Percentiles rank a stretch among this genome's conserved stretches.
These are phyloP conservation scores for Skeletonema costatum DNA, from an alignment of 108 stramenopile species.

Conservation along the genomic window DNA sequence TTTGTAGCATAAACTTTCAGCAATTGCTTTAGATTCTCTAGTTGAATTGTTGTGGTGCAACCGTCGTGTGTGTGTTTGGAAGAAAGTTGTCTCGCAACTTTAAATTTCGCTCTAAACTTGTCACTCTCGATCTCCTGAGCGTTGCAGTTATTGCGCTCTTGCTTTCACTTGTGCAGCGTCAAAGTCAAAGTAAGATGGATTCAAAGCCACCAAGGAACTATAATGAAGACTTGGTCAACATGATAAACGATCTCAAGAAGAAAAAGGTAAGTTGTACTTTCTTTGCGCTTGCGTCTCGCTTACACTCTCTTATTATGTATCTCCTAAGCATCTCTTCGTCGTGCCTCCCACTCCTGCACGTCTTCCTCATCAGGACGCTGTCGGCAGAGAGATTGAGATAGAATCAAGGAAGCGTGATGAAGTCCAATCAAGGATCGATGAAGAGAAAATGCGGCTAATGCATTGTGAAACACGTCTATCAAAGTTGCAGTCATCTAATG, in stretches of 20 bases:
- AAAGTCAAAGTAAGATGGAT: neutral
- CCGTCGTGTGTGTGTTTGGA: no score
- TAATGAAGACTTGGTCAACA: neutral
- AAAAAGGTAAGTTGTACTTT: neutral
- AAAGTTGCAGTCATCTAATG: constrained; percentile 10
- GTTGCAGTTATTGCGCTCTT: no score
- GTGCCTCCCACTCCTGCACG: neutral
- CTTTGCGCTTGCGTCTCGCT: no score
- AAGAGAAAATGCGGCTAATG: neutral
- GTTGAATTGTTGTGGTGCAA: no score
- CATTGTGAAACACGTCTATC: neutral
- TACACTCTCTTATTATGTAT: neutral
- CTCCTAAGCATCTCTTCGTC: neutral
- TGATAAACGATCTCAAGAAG: neutral
- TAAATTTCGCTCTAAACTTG: no score
- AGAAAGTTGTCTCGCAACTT: no score
- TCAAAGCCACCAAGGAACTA: neutral
- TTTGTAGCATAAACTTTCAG: no score
- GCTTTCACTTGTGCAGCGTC: no score
- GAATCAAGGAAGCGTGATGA: constrained; percentile 4
- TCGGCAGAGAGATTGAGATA: neutral
- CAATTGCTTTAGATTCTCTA: no score
- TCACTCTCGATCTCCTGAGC: no score
- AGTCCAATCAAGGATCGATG: constrained; percentile 1
- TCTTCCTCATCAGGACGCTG: neutral